phyloP scores from a whole-genome alignment of 2,329 filamentous ascomycete species.

The Exserohilum turcica region DNA sequence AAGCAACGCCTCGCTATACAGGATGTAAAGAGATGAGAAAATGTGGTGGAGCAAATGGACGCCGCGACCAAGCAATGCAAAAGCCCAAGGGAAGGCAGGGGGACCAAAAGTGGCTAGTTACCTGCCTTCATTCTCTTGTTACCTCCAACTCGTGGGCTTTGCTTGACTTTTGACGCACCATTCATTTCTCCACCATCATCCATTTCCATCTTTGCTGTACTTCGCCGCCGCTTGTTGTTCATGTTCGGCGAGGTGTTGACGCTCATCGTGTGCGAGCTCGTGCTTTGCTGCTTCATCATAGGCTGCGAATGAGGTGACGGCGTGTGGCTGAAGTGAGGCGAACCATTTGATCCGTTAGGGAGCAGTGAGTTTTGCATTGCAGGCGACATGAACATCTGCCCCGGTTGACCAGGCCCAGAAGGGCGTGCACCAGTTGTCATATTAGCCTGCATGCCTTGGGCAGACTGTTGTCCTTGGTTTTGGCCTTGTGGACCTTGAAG shows the following conservation, averaged over 20 bases:
- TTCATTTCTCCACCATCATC: slow-evolving; percentile 55
- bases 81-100: not conserved
- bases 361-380: slow-evolving; percentile 61
- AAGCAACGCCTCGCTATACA: slow-evolving; percentile 40
- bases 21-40: slow-evolving; percentile 14
- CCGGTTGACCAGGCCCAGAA: slow-evolving; percentile 38
- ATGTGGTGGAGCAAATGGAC: slow-evolving; percentile 7
- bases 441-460: slow-evolving; percentile 37
- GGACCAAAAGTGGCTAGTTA: slow-evolving; percentile 17
- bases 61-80: slow-evolving; percentile 6
- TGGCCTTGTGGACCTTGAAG: slow-evolving; percentile 9
- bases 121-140: slow-evolving; percentile 45
- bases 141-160: slow-evolving; percentile 52
- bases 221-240: slow-evolving; percentile 64
- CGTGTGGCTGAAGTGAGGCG: slow-evolving; percentile 54
- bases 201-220: slow-evolving; percentile 64
- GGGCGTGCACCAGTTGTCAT: slow-evolving; percentile 42
- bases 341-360: slow-evolving; percentile 53
- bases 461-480: slow-evolving; percentile 30
- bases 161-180: slow-evolving; percentile 56
- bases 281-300: slow-evolving; percentile 64
- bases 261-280: slow-evolving; percentile 59
- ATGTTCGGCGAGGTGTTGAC: slow-evolving; percentile 68
- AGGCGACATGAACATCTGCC: slow-evolving; percentile 61
- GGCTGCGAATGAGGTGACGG: slow-evolving; percentile 54